Evolutionary conservation across 1,139 yeast genomes (phyloP), one percentile per base, ranked within the genome.

Genomic region (Lodderomyces margitis): DNA sequence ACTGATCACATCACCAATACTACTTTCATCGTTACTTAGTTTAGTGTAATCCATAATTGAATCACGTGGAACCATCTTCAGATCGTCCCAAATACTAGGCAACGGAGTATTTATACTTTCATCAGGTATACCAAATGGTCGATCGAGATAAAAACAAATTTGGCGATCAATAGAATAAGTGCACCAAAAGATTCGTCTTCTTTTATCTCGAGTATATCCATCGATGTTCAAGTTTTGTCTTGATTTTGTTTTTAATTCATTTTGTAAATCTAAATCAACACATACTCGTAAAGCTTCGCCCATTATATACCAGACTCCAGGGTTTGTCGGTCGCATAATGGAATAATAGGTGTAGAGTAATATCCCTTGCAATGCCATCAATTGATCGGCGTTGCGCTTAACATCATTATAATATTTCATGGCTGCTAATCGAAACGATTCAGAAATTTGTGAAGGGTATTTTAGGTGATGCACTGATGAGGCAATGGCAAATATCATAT

Each of bases 261-360:
- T 79, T 58, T 88, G 96, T 5, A 89, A 66, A 1, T 95, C 96
- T 46, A 89, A 62, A 59, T 88, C 96, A 20, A 88, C 87, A 52
- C 94, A 83, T 40, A 87, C 62, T 44, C 96, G 70, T 39, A 87
- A 61, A 0, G 92, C 92, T 5, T 87, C 78, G 0, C 96, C 96
- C 47, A 87, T 67, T 1, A 87, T 80, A 55, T 87, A 87, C 97
- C 97, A 89, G n/a, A 87, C 87, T 2, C 96, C 94, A 0, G 96
- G 96, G 4, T 80, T 78, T 1, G 85, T 78, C 0, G 91, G 89
- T 48, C 88, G 68, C 89, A 83, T 72, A 19, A 79, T 73, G 2
- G 95, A 81, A 56, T 85, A 89, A 4, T 82, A 58, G 0, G 94
- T 80, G 34, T 84, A 64, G 17, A 87, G 64, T 23, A 89, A 58